Evolutionary conservation across 805 yeast genomes (phyloP), one percentile per base, ranked within the genome.

Genomic region (Nakazawaea holstii): DNA sequence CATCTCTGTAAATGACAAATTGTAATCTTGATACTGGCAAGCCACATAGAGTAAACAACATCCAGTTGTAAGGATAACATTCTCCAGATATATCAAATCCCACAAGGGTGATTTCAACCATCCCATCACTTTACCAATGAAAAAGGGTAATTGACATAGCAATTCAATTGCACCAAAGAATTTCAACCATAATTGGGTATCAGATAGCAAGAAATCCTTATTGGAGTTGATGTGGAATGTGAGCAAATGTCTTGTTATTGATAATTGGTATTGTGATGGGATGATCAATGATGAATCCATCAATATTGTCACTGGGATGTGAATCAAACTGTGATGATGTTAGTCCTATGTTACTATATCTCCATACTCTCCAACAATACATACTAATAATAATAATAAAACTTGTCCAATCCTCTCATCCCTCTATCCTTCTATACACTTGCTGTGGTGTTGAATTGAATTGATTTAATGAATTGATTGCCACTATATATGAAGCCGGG

Each of bases 41-140:
- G 55, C 55, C 13, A 82, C 72, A 55, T 77, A 74, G n/a, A 73
- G 59, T 53, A 86, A 64, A 60, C 97, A 92, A 24, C 82, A 77
- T 33, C 82, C 62, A 0, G 97, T 89, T 5, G 97, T 89, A 44
- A 85, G 68, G 4, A 84, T 68, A 0, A 97, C 98, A 58, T 88
- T 89, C 55, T 86, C 75, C 3, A 92, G 96, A 62, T 94, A 92
- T 6, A 82, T 57, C 11, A 79, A 66, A 53, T 83, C 62, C 59
- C 70, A 72, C 24, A 48, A 8, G 59, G 59, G 45, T 53, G 53
- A 17, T 50, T 28, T 9, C 36, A 61, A 53, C 45, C 58, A 49
- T 7, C 51, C 48, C 20, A 35, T 6, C 8, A 38, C 47, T 6
- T 74, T 79, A 11, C 66, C 52, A 39, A 79, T 57, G 63, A 94